Evolutionary conservation across 495 filamentous ascomycete species (phyloP), one percentile per base, ranked within the genome.

Genomic region (Echria macrotheca): DNA sequence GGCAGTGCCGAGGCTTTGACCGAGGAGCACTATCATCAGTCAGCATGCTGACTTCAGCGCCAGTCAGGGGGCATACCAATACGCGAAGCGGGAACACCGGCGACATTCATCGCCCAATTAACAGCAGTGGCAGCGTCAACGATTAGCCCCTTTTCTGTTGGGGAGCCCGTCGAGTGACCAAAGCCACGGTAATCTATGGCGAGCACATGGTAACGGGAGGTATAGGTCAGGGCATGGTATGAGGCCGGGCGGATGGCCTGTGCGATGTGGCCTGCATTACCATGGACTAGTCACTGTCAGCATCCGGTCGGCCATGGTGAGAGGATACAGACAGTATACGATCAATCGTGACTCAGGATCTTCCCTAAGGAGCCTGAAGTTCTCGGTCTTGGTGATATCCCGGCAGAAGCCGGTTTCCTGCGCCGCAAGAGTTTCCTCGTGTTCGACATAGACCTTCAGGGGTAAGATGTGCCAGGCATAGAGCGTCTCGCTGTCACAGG

Each of bases 111-210:
- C 1, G 85, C 84, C 82, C 83, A 94, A 51, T 84, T 73, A 1
- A 90, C 69, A 1, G 84, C 69, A 1, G 89, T 67, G 4, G 84
- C 66, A 21, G 85, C 89, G 56, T 98, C 93, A 6, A 76, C 79
- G 48, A 93, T 86, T 11, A 98, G 69, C 1, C 93, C 93, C 19
- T 74, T 63, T 66, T 98, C 93, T 0, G 85, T 84, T 2, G 93
- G 93, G 12, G 67, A 70, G 21, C 91, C 90, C 11, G 84, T 86
- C 15, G 85, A 90, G 22, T 80, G 72, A 5, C 91, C 91, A 57
- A 87, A 96, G 22, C 93, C 93, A 22, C 93, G 85, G 67, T 96
- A 96, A 71, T 95, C 89, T 47, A 96, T 75, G 19, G 81, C 70
- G 0, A 87, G 57, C 22, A 86, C 72, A 47, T 87, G 82, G 29